phyloP scores from a whole-genome alignment of 345 rosid genomes.

The Toxicodendron radicans region DNA sequence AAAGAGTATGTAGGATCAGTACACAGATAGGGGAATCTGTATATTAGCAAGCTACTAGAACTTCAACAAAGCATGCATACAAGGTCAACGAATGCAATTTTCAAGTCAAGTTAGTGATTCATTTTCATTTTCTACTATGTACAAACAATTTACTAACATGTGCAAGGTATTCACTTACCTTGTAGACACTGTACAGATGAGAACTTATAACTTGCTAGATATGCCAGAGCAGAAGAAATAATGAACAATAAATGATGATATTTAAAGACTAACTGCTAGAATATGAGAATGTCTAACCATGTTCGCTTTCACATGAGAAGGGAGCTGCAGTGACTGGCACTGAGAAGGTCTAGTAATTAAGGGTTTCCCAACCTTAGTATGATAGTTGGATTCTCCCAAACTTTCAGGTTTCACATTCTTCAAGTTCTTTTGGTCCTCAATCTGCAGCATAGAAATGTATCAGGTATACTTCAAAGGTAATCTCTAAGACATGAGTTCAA shows the following conservation, averaged over 20 bases:
- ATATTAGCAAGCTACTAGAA: slow-evolving; percentile 8
- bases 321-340: slow-evolving; percentile 25
- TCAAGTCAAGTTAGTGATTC: not conserved
- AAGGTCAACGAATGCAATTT: not conserved
- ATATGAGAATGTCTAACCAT: slow-evolving; percentile 31
- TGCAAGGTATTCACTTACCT: not conserved
- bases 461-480: slow-evolving; percentile 6
- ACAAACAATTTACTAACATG: not conserved
- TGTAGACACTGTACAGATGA: not conserved
- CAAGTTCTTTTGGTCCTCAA: not conserved
- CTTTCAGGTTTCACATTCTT: slow-evolving; percentile 6
- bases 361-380: not conserved
- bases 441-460: slow-evolving; percentile 12
- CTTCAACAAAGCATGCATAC: not conserved
- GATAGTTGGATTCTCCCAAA: not conserved
- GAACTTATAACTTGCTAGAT: not conserved
- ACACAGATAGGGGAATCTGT: not conserved
- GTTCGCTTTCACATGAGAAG: slow-evolving; percentile 22
- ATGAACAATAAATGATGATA: not conserved
- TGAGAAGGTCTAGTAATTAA: slow-evolving; percentile 19
- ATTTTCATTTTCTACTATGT: not conserved
- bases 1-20: not conserved
- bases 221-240: not conserved
- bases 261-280: not conserved
- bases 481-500: not conserved